Conservation (phyloP, 148 eudicot species). For the Salicornia ramosissima region DNA sequence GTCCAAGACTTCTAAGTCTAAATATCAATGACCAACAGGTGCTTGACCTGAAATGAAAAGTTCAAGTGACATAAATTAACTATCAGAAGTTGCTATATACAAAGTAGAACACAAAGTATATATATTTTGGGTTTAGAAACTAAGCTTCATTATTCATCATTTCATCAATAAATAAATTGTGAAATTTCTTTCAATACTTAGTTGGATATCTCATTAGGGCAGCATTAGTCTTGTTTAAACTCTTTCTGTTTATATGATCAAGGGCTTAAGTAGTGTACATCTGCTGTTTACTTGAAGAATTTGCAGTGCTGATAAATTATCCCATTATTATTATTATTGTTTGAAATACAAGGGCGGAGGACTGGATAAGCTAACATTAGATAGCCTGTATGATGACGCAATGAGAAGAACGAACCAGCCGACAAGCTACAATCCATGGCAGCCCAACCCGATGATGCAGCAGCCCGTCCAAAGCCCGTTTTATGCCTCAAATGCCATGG, state of each 20-base stretch:
- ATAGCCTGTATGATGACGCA: constrained; percentile 93
- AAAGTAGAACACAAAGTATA: background rate
- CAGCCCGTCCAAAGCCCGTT: constrained; percentile 56
- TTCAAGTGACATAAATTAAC: background rate
- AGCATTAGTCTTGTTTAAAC: too few species aligned
- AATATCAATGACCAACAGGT: too few species aligned
- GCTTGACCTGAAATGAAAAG: too few species aligned
- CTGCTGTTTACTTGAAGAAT: background rate
- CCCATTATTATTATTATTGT: background rate
- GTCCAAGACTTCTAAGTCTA: too few species aligned
- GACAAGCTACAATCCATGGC: constrained; percentile 87
- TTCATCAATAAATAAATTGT: too few species aligned
- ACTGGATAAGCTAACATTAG: constrained; percentile 73
- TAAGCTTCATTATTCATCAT: too few species aligned
- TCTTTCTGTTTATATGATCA: too few species aligned
- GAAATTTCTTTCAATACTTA: too few species aligned
- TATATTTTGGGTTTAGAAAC: too few species aligned
- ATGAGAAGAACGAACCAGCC: constrained; percentile 78
- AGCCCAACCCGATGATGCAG: constrained; percentile 53
- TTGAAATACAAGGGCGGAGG: constrained; percentile 64
- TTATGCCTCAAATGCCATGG: constrained; percentile 56
- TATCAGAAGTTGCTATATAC: background rate
- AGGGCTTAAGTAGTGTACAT: background rate
- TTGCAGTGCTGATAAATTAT: background rate
- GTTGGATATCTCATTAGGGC: too few species aligned